Base-by-base conservation (phyloP, 371 early-diverging fungal species). In the Capniomyces stellatus region DNA sequence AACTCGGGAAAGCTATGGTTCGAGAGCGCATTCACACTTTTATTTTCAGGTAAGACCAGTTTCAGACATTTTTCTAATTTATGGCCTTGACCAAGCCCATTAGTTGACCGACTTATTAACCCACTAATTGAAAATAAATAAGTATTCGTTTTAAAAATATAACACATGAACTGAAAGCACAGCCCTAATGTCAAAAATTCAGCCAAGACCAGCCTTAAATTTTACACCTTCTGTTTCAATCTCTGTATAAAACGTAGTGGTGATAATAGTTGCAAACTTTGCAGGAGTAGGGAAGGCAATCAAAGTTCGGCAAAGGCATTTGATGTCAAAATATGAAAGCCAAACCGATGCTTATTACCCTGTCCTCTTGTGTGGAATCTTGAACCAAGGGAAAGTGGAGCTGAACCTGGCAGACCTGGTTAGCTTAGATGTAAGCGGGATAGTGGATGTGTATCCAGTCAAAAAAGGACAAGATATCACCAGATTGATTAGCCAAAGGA, bases 311-410 rank as follows among this genome's bases (percentile, higher is more conserved):
- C 53, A 44, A 31, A 22, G 35, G 39, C 35, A 52, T 35, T n/a
- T 52, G 46, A 42, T 22, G 10, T 21, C n/a, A 6, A 18, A 18
- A n/a, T 18, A 29, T 23, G 24, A 52, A 24, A 25, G n/a, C 18
- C 8, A 29, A 44, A 42, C n/a, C 3, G 30, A 19, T 29, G 13
- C 44, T 18, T 24, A 19, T 3, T 27, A 30, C 8, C 25, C 53
- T 18, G 46, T 52, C 3, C 29, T 52, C n/a, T 40, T 52, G 10
- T 41, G 25, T 42, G 53, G 53, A 42, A 29, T 52, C 21, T 41
- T 41, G 3, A 35, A 44, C 19, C n/a, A 52, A 44, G 27, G 35
- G 25, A 31, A 4, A 18, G 4, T 18, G 6, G 53, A 52, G 4
- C 22, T 25, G 3, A 44, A 18, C n/a, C 35, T 18, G 39, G 53